Evolutionary conservation across 2,329 filamentous ascomycete genomes (phyloP), one percentile per base, ranked within the genome.

Genomic region (Aspergillus candidus): DNA sequence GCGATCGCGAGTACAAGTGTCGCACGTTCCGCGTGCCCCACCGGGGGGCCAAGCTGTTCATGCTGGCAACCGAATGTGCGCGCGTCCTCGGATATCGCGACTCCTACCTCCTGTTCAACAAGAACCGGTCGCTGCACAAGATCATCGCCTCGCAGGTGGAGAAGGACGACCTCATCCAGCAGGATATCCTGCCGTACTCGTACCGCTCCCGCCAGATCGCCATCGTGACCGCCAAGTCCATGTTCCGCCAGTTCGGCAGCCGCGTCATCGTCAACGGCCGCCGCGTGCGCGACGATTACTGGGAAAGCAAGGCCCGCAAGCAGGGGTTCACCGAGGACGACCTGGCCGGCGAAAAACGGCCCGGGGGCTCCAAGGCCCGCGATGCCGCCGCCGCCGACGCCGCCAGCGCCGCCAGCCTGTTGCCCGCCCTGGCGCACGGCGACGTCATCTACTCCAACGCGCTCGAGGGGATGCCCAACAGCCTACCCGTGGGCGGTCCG

Each of bases 261-360:
- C 80, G 93, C 51, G 85, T 98, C 41, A 93, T 98, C 52, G 82
- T 86, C 31, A 87, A 90, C 59, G 93, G 93, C 30, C 80, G 91
- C 50, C 78, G 93, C 46, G 93, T 98, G 34, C 84, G 93, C 39
- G 93, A 98, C 68, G 93, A 98, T 65, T 98, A 98, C 69, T 98
- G 93, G 93, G 93, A 97, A 68, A 87, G 84, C 61, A 97, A 97
- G 69, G 93, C 93, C 6, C 79, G 86, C 38, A 98, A 97, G 69
- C 93, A 98, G 68, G 93, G 93, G 10, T 98, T 98, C 63, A 98
- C 93, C 1, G 93, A 98, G 65, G 89, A 94, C 51, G 93, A 98
- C 66, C 77, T 90, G 40, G 93, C 93, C 4, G 93, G 93, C 33
- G 93, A 98, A 70, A 97, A 98, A 74, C 79, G 93, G 52, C 93